Base-by-base conservation (phyloP, 306 rosid species). In the Malus sieversii region DNA sequence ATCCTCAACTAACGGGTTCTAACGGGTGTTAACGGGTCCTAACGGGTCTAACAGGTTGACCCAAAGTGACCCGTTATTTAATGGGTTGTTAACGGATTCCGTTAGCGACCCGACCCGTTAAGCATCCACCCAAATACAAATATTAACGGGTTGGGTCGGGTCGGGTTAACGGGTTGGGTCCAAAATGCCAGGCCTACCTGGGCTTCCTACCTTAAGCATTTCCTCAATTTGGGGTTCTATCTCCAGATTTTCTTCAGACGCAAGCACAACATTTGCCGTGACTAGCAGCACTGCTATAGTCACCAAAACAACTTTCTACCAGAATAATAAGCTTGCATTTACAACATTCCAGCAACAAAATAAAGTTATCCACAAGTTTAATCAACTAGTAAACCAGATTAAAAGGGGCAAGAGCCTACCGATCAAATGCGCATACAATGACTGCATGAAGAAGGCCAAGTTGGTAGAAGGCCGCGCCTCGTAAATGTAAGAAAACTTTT, bases 361-460 rank as follows among this genome's bases (percentile, higher is more conserved):
- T 33, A 30, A 63, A 30, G 18, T 20, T 64, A 29, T 20, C 20
- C 5, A 32, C 14, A 9, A 16, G 44, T 64, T 38, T 45, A 10
- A 20, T n/a, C 67, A 81, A 12, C 9, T 57, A 18, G 59, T 59
- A 63, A 57, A 66, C 44, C 45, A 40, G 25, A 63, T 65, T 29
- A 32, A 64, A 61, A 25, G 16, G 38, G 14, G 67, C 12, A 40
- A 44, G 23, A 52, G 71, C 86, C 25, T 89, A 93, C 98, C 96
- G 64, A 92, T 87, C 70, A 90, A 85, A 63, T 90, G 97, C 74
- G 90, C 88, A 78, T 81, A 95, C 33, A 95, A 72, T 20, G 96
- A 87, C 77, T 95, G 98, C 96, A 95, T 89, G 53, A 95, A 92
- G 91, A 95, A 90, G 64, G 89, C 95, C 81, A 84, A 77, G 87